A percentile compares a stretch with the other conserved stretches of the same genome.
Evolutionary conservation across 2,329 filamentous ascomycete genomes (phyloP).

Genomic region (Sclerotinia minor): DNA sequence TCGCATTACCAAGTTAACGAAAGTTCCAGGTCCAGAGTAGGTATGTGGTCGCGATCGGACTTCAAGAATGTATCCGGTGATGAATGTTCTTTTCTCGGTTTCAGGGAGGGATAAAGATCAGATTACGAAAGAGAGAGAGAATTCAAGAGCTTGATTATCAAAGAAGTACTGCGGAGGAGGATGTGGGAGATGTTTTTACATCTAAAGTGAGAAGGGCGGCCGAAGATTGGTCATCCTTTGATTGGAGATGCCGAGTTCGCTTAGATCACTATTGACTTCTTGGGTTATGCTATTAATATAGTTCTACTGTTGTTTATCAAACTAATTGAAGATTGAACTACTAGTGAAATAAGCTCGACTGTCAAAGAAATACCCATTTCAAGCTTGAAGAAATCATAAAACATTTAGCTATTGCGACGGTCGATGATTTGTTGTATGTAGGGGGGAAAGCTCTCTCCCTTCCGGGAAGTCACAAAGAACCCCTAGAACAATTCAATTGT

Average conservation of each 20-base stretch:
- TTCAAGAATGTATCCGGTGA: background rate
- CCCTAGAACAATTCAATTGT: too few species aligned
- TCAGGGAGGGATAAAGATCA: background rate
- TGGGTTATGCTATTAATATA: too few species aligned
- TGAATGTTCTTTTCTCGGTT: accelerated
- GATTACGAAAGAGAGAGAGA: background rate
- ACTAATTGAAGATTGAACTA: too few species aligned
- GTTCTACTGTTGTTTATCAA: too few species aligned
- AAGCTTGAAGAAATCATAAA: too few species aligned
- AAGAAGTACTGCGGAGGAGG: too few species aligned
- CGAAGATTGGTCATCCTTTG: background rate
- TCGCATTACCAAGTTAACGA: background rate
- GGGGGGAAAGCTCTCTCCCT: too few species aligned
- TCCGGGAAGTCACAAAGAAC: too few species aligned
- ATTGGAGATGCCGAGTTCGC: background rate
- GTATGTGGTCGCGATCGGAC: background rate
- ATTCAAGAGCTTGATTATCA: background rate
- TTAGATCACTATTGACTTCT: background rate
- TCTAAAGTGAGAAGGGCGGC: background rate
- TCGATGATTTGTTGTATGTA: too few species aligned
- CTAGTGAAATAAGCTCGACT: too few species aligned
- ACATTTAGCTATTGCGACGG: too few species aligned
- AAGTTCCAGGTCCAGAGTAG: background rate
- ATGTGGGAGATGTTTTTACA: background rate
- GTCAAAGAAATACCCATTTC: too few species aligned